Base-by-base conservation (phyloP, 2,329 filamentous ascomycete species). In the Ceratocystis cacaofunesta region DNA sequence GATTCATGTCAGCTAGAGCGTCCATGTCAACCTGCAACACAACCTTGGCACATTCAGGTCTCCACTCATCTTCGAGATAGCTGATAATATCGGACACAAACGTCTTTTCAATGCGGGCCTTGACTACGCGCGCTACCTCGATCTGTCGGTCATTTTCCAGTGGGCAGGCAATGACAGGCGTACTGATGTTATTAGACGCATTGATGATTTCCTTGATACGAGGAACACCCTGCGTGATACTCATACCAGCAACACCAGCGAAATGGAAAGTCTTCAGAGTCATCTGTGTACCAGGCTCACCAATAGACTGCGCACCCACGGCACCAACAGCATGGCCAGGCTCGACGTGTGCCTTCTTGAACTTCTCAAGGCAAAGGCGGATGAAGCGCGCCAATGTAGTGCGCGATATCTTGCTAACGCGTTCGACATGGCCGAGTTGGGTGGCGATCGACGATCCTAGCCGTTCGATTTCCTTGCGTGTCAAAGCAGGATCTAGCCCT, bases 171-270 rank as follows among this genome's bases (percentile, higher is more conserved):
- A 99, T 95, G 72, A 99, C 88, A 0, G 94, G 94, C 0, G 94
- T 99, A 74, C 89, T 95, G 75, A 99, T 99, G 62, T 80, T 79
- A 74, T 91, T 95, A 7, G 91, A 96, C 5, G 94, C 94, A 76
- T 99, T 99, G 85, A 99, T 99, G 70, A 99, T 99, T 80, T 99
- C 94, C 78, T 99, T 99, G 79, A 99, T 99, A 86, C 94, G 92
- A 1, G 94, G 94, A 5, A 99, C 94, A 89, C 94, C 94, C 73
- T 96, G 90, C 0, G 94, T 99, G 73, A 99, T 96, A 82, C 90
- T 96, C 94, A 99, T 97, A 74, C 92, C 92, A 55, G 94, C 94
- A 69, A 99, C 94, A 88, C 94, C 94, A 73, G 94, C 94, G 79
- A 99, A 99, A 88, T 97, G 94, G 85, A 97, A 97, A 73, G 94